Evolutionary conservation across 352 stramenopile genomes (phyloP).

Genomic region (Globisporangium nodosum): DNA sequence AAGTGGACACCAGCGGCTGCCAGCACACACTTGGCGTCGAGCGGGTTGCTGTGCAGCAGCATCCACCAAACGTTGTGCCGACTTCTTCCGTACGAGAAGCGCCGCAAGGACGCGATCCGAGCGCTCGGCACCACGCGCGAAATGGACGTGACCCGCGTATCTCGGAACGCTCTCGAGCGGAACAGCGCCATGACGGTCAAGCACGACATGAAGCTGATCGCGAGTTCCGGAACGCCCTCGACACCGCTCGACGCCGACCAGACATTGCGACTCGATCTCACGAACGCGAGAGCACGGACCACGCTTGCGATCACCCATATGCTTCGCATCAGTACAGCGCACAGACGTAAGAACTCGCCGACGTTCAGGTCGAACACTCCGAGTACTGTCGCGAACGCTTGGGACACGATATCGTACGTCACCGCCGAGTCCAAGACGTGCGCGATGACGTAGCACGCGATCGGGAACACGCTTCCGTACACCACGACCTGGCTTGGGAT

Average conservation of each 20-base stretch:
- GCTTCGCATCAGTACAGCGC: conserved; percentile 23
- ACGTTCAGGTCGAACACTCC: conserved; percentile 10
- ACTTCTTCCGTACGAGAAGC: neutral
- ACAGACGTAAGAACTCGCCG: conserved; percentile 13
- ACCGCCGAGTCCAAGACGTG: conserved; percentile 22
- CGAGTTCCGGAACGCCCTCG: conserved; percentile 4
- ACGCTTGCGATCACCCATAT: conserved; percentile 18
- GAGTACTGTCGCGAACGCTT: conserved; percentile 16
- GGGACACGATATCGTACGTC: conserved; percentile 18
- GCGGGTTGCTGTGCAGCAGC: neutral
- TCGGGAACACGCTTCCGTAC: conserved; percentile 27
- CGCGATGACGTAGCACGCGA: conserved; percentile 24
- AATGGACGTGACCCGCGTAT: conserved; percentile 7
- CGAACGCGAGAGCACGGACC: conserved; percentile 9
- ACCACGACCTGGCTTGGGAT: conserved; percentile 28
- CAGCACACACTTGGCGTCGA: conserved; percentile 10
- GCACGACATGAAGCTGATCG: conserved; percentile 8
- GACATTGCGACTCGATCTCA: neutral
- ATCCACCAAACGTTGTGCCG: neutral
- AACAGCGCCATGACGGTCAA: conserved; percentile 11
- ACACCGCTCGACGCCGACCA: conserved; percentile 7
- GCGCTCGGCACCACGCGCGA: conserved; percentile 2
- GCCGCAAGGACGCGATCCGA: conserved; percentile 1
- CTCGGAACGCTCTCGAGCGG: conserved; percentile 1
- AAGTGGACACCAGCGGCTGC: neutral